These are phyloP conservation scores for Aspergillus indologenus DNA, from an alignment of 495 filamentous ascomycete genomes.

Conservation along the genomic window DNA sequence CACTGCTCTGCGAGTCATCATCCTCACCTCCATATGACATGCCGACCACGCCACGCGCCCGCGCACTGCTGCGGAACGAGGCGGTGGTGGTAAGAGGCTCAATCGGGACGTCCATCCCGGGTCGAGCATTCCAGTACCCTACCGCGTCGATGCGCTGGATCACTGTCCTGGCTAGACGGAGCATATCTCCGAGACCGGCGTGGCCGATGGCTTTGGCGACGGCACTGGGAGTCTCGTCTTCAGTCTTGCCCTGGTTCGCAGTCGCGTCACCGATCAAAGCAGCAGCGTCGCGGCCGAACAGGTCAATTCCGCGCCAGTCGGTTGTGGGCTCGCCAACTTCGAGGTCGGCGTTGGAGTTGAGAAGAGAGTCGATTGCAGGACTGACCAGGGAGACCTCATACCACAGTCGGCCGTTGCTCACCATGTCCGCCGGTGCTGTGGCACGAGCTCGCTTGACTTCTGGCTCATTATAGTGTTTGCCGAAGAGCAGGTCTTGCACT, in stretches of 20 bases:
- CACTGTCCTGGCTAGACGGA: conserved; percentile 27
- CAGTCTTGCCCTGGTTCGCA: background rate
- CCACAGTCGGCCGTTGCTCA: conserved; percentile 37
- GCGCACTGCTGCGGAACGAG: background rate
- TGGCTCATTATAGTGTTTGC: conserved; percentile 10
- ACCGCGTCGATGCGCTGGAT: conserved; percentile 39
- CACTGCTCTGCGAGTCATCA: background rate
- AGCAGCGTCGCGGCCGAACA: conserved; percentile 24
- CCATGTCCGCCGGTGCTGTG: conserved; percentile 25
- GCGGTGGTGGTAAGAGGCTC: background rate
- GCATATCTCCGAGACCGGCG: conserved; percentile 32
- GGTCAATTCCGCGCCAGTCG: conserved; percentile 26
- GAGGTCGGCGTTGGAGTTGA: conserved; percentile 29
- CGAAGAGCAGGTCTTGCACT: conserved; percentile 35
- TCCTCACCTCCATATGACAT: background rate
- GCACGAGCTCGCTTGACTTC: conserved; percentile 25
- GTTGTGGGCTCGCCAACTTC: conserved; percentile 32
- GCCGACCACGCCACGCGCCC: background rate
- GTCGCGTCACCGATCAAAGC: background rate
- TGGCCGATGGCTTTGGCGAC: conserved; percentile 26
- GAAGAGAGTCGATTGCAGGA: conserved; percentile 22
- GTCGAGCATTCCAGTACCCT: conserved; percentile 30
- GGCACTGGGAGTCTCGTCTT: background rate
- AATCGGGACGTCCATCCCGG: conserved; percentile 7
- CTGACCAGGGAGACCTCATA: conserved; percentile 42